Conservation (phyloP, 148 eudicot species). For the Rhododendron mucronatum region DNA sequence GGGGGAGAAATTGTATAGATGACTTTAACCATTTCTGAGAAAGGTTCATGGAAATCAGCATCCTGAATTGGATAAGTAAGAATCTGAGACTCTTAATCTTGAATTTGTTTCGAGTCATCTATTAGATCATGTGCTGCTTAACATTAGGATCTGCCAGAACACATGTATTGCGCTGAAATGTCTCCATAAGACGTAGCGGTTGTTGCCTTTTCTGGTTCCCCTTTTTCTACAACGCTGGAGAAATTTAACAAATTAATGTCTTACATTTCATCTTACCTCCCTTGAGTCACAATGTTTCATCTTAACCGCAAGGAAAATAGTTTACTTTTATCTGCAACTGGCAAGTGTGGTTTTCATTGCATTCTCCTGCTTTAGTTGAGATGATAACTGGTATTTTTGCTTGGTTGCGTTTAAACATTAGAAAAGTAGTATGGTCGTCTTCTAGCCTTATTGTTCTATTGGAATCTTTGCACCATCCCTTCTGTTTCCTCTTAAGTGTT, state of each 20-base stretch:
- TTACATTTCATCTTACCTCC: neutral
- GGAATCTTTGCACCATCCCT: neutral
- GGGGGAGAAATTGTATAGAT: neutral
- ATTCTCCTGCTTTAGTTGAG: neutral
- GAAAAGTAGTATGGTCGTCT: neutral
- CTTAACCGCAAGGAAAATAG: neutral
- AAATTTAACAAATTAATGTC: neutral
- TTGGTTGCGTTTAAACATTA: neutral
- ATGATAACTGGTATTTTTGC: neutral
- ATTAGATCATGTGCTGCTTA: neutral
- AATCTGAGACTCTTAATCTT: neutral
- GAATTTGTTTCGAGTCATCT: neutral
- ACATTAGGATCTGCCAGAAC: neutral
- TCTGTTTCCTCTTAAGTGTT: neutral
- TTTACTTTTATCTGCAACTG: neutral
- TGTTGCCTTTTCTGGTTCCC: neutral
- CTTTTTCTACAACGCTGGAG: neutral
- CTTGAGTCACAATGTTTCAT: neutral
- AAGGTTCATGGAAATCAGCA: neutral
- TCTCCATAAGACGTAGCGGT: neutral
- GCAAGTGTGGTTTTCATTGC: neutral
- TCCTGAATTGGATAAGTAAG: neutral
- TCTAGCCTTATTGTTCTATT: neutral
- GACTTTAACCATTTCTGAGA: neutral
- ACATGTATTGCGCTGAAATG: neutral